These are phyloP conservation scores for Talaromyces stipitatus DNA, from an alignment of 495 filamentous ascomycete genomes.

Conservation along the genomic window DNA sequence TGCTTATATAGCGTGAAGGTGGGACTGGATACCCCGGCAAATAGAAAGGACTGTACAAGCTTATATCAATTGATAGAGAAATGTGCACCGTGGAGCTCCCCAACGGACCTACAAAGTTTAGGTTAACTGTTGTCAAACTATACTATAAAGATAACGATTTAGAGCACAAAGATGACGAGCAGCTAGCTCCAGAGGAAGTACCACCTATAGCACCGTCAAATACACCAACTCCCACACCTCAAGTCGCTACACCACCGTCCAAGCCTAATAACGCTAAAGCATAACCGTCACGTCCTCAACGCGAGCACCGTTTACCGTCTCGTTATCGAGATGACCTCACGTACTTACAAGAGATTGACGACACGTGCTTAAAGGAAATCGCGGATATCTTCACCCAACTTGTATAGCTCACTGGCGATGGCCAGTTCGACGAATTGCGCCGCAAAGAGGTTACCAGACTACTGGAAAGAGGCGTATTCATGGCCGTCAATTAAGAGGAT, in stretches of 20 bases:
- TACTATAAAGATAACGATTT: not conserved
- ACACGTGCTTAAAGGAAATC: too few species aligned
- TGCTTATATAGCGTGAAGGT: slow-evolving; percentile 10
- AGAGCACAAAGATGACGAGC: not conserved
- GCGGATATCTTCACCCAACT: too few species aligned
- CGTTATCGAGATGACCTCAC: not conserved
- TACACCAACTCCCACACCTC: not conserved
- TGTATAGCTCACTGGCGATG: not conserved
- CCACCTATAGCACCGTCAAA: not conserved
- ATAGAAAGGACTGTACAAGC: not conserved
- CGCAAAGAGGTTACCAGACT: not conserved
- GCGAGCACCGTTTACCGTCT: not conserved
- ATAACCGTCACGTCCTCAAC: not conserved
- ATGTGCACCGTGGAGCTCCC: not conserved
- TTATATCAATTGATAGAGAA: not conserved
- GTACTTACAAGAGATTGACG: not conserved
- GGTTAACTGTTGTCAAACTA: not conserved
- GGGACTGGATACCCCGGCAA: not conserved
- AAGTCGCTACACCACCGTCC: not conserved
- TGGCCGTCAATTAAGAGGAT: not conserved
- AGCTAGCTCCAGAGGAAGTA: not conserved
- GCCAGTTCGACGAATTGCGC: not conserved
- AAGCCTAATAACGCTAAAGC: not conserved
- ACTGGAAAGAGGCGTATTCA: not conserved
- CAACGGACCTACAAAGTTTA: not conserved